A percentile compares a stretch with the other conserved stretches of the same genome.
Evolutionary conservation across 108 stramenopile species (phyloP).

Genomic region (Chaetoceros muelleri): DNA sequence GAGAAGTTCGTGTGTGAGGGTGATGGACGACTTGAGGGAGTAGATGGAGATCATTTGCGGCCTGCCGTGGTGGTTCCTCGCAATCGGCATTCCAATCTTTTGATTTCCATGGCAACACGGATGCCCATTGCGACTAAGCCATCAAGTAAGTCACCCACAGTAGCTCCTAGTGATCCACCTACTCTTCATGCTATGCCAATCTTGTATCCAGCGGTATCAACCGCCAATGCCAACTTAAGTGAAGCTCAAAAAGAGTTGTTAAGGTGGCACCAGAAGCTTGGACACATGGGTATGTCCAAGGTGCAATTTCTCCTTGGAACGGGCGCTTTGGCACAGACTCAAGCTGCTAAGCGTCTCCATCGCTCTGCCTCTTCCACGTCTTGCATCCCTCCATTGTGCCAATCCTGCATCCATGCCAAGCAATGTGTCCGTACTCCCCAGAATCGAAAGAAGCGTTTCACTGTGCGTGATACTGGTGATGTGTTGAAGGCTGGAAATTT

Average conservation of each 20-base stretch:
- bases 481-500: conserved; percentile 5
- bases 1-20: not conserved
- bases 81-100: not conserved
- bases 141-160: not conserved
- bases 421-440: not conserved
- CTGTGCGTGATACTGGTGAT: not conserved
- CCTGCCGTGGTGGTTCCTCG: not conserved
- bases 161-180: not conserved
- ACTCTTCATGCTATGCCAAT: not conserved
- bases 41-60: not conserved
- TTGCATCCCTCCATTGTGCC: not conserved
- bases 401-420: not conserved
- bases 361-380: not conserved
- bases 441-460: not conserved
- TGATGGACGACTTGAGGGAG: not conserved
- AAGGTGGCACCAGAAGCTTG: not conserved
- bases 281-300: not conserved
- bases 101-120: not conserved
- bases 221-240: not conserved
- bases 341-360: conserved; percentile 4
- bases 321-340: conserved; percentile 1
- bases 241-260: not conserved
- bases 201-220: not conserved
- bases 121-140: not conserved
- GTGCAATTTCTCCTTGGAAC: not conserved